Conservation (phyloP, 2,329 filamentous ascomycete genomes). For the Chrysoporthe deuterocubensis region DNA sequence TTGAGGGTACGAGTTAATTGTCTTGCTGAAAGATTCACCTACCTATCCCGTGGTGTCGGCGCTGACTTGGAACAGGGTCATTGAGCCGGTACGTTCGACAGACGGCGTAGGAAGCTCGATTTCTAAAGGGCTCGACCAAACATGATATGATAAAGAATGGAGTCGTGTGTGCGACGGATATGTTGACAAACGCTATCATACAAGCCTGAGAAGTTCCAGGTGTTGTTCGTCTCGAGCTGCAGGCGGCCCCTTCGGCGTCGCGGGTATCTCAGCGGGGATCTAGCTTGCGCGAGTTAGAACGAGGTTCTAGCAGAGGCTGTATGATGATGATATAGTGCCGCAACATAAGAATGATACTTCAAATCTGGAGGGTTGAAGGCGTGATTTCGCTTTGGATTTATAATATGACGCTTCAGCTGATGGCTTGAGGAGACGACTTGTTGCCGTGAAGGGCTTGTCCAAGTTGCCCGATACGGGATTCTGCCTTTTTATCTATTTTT, state of each 20-base stretch:
- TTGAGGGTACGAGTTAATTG: neutral
- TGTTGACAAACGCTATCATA: neutral
- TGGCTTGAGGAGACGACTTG: neutral
- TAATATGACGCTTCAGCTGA: neutral
- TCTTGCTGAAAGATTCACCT: neutral
- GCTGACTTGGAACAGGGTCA: neutral
- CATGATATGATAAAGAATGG: neutral
- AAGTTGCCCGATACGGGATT: neutral
- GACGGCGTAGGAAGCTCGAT: neutral
- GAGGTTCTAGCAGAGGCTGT: neutral
- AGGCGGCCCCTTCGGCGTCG: neutral
- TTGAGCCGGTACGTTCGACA: neutral
- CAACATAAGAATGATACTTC: neutral
- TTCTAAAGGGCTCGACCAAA: neutral
- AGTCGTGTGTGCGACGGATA: neutral
- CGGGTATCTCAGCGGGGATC: neutral
- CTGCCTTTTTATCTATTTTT: neutral
- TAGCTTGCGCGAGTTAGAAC: neutral
- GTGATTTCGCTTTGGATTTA: neutral
- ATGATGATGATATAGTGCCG: neutral
- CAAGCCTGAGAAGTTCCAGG: neutral
- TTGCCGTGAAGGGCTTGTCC: neutral
- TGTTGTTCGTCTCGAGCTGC: neutral
- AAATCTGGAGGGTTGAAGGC: neutral
- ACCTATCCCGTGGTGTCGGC: neutral